Conservation (phyloP, 139 green algal genomes). For the Diplosphaera chodatii region DNA sequence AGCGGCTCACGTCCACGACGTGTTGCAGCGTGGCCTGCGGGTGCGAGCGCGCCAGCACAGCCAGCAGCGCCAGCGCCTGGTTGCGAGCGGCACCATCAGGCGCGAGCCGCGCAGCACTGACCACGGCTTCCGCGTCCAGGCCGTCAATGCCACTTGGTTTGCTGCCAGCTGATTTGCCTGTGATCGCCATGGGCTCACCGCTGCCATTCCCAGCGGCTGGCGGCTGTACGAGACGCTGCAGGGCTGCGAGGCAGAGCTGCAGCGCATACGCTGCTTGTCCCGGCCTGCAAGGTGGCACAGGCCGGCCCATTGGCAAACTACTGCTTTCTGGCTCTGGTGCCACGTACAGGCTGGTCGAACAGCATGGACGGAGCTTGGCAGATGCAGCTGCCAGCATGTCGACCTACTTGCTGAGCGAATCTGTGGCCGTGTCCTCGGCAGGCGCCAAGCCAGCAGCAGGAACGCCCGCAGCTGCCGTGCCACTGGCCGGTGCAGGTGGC, state of each 20-base stretch:
- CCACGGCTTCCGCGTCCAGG: slow-evolving; percentile 50
- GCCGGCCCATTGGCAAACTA: no score
- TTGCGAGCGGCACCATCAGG: slow-evolving; percentile 58
- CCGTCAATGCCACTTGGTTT: background rate
- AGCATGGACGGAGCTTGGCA: no score
- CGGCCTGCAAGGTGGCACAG: no score
- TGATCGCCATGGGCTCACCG: slow-evolving; percentile 1
- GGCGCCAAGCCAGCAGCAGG: no score
- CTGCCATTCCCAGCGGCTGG: background rate
- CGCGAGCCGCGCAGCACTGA: slow-evolving; percentile 37
- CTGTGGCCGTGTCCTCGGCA: background rate
- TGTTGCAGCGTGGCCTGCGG: slow-evolving; percentile 46
- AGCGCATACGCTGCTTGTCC: slow-evolving; percentile 41
- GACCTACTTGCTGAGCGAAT: no score
- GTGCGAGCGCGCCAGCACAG: slow-evolving; percentile 19
- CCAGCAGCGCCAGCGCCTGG: slow-evolving; percentile 58
- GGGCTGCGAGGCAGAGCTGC: slow-evolving; percentile 43
- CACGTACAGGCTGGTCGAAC: no score
- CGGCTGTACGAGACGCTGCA: slow-evolving; percentile 29
- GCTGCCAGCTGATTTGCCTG: background rate
- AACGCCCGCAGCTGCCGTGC: no score
- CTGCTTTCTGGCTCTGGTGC: no score
- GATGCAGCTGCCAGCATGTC: no score
- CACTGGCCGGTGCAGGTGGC: no score
- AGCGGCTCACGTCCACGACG: slow-evolving; percentile 47